Conservation (phyloP, 805 yeast species). For the Candida arabinofermentans region DNA sequence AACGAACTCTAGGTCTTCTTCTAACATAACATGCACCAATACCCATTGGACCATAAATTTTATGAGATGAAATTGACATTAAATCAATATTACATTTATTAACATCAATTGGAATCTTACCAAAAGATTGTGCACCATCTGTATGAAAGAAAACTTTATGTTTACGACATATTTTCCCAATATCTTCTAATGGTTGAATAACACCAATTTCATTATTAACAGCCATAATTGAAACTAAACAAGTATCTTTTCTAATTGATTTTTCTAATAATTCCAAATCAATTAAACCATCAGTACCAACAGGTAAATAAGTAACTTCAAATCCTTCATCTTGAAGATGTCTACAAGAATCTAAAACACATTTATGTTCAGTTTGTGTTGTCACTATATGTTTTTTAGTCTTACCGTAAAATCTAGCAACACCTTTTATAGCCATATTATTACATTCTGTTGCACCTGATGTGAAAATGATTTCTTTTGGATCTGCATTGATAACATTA, state of each 20-base stretch:
- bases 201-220: constrained; percentile 99
- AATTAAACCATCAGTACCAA: constrained; percentile 73
- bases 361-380: constrained; percentile 95
- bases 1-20: constrained; percentile 96
- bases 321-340: constrained; percentile 95
- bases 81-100: constrained; percentile 90
- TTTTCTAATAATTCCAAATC: constrained; percentile 71
- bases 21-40: constrained; percentile 93
- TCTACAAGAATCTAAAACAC: constrained; percentile 96
- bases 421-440: constrained; percentile 94
- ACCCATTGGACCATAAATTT: constrained; percentile 97
- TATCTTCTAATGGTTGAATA: constrained; percentile 91
- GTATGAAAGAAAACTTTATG: constrained; percentile 95
- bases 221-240: constrained; percentile 89
- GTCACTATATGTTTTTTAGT: constrained; percentile 94
- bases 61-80: constrained; percentile 92
- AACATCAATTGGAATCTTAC: constrained; percentile 89
- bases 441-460: constrained; percentile 98
- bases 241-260: constrained; percentile 87
- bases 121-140: constrained; percentile 96
- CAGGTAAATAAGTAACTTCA: constrained; percentile 91
- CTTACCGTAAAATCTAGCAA: constrained; percentile 85
- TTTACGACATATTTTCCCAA: constrained; percentile 81
- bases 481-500: constrained; percentile 81
- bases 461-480: constrained; percentile 94